Evolutionary conservation across 768 basidiomycete species (phyloP), one percentile per base, ranked within the genome.

Genomic region (Tulasnella sp.): DNA sequence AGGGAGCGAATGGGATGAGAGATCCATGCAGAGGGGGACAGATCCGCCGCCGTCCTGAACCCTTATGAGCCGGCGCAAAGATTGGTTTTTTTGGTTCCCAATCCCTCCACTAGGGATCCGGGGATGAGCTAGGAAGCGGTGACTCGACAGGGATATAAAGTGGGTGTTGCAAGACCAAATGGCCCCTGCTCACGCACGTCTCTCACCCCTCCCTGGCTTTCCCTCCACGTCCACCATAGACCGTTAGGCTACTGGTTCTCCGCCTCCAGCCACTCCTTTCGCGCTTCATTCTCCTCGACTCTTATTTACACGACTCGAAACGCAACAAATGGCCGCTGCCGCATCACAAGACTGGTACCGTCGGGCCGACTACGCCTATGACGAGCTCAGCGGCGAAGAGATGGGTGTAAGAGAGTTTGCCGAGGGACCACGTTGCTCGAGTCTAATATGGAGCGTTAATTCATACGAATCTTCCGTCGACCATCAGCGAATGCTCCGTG

Each of bases 381-480:
- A 59, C 22, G 52, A 59, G 26, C 52, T 59, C 22, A 59, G 22
- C 52, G 26, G 52, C 52, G 52, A 59, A 8, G 52, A 59, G 52
- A 29, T 59, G 52, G 52, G 52, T 29, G 52, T 59, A 59, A 59
- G 52, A 29, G 26, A 59, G 26, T 59, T 59, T 59, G 29, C 22
- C 52, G 52, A 59, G 22, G 22, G 2, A 59, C 29, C 52, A 59
- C 52, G 52, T 59, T 59, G 52, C 29, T 59, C 52, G 22, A 59
- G 52, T 59, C 52, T 29, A 59, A 59, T 29, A 59, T 59, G 52
- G 52, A 65, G 64, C 64, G 19, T 67, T 26, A 39, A 67, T 67
- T 67, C 66, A 40, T 67, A 67, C 66, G 29, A 39, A 37, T 67
- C 66, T 41, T 67, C 66, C 37, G 66, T 67, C 66, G 66, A 67